phyloP scores from a whole-genome alignment of 148 eudicot genomes.

The Rhododendron simsii region DNA sequence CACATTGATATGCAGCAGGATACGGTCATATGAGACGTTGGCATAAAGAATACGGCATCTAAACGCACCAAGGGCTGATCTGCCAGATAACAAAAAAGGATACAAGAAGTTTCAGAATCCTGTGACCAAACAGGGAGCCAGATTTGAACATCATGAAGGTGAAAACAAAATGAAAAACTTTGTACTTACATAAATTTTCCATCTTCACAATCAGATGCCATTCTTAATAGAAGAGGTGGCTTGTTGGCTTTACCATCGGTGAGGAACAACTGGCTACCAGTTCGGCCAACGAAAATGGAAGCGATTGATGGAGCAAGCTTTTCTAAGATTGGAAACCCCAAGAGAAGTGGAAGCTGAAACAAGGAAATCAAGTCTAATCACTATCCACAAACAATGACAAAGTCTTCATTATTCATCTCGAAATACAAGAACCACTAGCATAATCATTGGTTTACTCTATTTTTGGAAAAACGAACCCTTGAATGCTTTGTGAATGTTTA shows the following conservation, averaged over 20 bases:
- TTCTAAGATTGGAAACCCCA: constrained; percentile 81
- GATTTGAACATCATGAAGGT: neutral
- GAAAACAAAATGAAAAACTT: neutral
- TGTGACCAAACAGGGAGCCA: neutral
- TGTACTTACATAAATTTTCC: constrained; percentile 71
- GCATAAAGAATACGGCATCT: constrained; percentile 85
- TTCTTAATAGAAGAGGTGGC: constrained; percentile 86
- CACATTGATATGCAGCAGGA: constrained; percentile 37
- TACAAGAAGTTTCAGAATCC: constrained; percentile 14
- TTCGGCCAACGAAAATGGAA: constrained; percentile 73
- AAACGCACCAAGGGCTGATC: constrained; percentile 90
- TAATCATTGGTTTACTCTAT: neutral
- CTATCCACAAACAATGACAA: constrained; percentile 5
- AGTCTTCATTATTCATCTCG: constrained; percentile 1
- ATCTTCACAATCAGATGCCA: constrained; percentile 87
- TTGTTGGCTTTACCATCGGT: constrained; percentile 81
- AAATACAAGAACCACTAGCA: neutral
- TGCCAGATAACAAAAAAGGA: constrained; percentile 34
- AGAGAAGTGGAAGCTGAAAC: constrained; percentile 81
- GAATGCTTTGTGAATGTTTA: constrained; percentile 3
- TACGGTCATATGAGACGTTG: constrained; percentile 91
- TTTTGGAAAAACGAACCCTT: neutral
- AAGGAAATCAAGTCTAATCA: constrained; percentile 11
- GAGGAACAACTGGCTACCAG: constrained; percentile 92
- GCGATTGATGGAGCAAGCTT: constrained; percentile 87